phyloP scores from a whole-genome alignment of 768 basidiomycete genomes.

The Boletus vinaceobasis region DNA sequence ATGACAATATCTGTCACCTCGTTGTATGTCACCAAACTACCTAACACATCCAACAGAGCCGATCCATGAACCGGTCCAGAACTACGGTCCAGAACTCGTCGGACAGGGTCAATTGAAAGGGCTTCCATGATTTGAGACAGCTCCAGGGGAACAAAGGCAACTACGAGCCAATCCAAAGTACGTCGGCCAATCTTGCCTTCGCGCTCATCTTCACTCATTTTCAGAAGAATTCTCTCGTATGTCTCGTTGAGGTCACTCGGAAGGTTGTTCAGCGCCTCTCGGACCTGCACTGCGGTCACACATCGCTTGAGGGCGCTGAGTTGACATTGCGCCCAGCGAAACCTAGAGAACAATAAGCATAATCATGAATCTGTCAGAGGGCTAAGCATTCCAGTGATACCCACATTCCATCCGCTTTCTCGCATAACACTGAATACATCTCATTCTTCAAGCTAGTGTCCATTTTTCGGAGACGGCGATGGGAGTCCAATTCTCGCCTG shows the following conservation, averaged over 20 bases:
- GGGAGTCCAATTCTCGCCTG: neutral
- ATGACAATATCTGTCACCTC: constrained; percentile 1
- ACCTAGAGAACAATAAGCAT: neutral
- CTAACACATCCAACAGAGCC: neutral
- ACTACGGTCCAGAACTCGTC: neutral
- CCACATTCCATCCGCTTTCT: constrained; percentile 12
- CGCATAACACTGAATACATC: neutral
- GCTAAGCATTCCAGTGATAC: neutral
- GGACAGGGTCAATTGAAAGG: neutral
- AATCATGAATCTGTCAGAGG: neutral
- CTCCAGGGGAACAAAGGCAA: neutral
- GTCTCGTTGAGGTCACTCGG: neutral
- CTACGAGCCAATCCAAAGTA: constrained; percentile 4
- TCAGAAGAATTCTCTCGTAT: neutral
- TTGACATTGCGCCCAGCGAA: constrained; percentile 12
- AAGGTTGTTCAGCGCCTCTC: neutral
- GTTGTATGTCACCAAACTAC: constrained; percentile 4
- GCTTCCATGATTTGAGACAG: neutral
- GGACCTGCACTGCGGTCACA: neutral
- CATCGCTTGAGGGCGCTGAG: neutral
- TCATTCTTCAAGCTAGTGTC: neutral
- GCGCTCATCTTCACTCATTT: neutral
- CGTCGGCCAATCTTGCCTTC: neutral
- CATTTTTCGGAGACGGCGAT: neutral
- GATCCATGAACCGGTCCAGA: neutral